Percentiles rank a stretch among this genome's conserved stretches.
Evolutionary conservation across 345 rosid genomes (phyloP).

Genomic region (Kernera saxatilis): DNA sequence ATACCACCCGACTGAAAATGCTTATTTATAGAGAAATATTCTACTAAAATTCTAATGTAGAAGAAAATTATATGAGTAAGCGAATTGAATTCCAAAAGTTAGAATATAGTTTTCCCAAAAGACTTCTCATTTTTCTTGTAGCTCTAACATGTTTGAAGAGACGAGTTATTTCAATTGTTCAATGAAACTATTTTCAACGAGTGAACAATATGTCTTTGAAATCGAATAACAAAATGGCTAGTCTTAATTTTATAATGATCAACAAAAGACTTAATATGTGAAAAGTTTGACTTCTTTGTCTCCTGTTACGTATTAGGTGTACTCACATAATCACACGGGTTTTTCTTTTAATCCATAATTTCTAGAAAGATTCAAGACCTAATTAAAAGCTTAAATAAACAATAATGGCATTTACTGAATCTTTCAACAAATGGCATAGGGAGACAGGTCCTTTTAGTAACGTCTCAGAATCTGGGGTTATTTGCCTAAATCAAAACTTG

Average conservation of each 20-base stretch:
- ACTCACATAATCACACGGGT: constrained; percentile 12
- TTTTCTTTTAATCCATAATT: background rate
- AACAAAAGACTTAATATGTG: constrained; percentile 5
- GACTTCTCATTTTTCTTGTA: constrained; percentile 12
- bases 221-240: background rate
- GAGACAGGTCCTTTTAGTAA: constrained; percentile 11
- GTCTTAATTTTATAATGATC: constrained; percentile 1
- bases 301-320: constrained; percentile 28
- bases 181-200: constrained; percentile 5
- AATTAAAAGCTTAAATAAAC: background rate
- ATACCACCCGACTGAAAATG: background rate
- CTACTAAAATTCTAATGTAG: background rate
- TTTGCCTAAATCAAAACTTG: constrained; percentile 1
- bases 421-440: constrained; percentile 7
- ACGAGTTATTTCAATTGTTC: constrained; percentile 2
- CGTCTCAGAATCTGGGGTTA: constrained; percentile 13
- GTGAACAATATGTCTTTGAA: constrained; percentile 10
- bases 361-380: constrained; percentile 11
- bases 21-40: background rate
- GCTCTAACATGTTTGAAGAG: constrained; percentile 16
- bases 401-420: background rate
- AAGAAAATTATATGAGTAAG: background rate
- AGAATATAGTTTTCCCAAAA: background rate
- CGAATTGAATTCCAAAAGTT: background rate
- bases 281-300: constrained; percentile 24